These are phyloP conservation scores for Viridothelium virens DNA, from an alignment of 495 filamentous ascomycete species.

Conservation along the genomic window DNA sequence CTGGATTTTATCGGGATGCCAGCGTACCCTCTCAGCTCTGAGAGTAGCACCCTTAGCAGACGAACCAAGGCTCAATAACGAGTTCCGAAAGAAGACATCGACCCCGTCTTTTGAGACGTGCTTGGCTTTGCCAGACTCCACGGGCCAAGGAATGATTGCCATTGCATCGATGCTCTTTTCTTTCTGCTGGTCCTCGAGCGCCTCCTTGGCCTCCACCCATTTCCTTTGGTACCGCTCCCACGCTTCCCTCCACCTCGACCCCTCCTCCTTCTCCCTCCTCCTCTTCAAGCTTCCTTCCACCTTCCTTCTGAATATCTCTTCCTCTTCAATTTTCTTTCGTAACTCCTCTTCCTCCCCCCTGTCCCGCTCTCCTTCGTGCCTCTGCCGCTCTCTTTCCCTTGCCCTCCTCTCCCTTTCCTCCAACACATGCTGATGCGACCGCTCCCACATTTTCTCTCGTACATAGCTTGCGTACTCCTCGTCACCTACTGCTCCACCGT, in stretches of 20 bases:
- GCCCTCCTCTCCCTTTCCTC: constrained; percentile 56
- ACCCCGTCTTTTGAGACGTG: constrained; percentile 58
- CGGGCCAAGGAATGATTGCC: constrained; percentile 70
- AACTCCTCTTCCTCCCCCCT: constrained; percentile 39
- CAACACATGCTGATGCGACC: constrained; percentile 57
- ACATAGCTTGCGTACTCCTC: constrained; percentile 86
- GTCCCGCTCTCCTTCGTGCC: constrained; percentile 39
- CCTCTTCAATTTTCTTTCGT: constrained; percentile 35
- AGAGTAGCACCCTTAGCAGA: constrained; percentile 47
- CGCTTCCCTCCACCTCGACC: constrained; percentile 47
- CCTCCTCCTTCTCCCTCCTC: constrained; percentile 16
- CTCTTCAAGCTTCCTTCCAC: constrained; percentile 30
- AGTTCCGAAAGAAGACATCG: constrained; percentile 54
- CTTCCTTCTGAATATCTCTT: constrained; percentile 28
- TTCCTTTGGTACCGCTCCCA: constrained; percentile 42
- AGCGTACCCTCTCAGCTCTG: constrained; percentile 80
- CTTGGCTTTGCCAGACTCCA: constrained; percentile 50
- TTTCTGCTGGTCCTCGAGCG: constrained; percentile 16
- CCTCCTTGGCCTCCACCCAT: constrained; percentile 51
- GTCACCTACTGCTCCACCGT: constrained; percentile 56
- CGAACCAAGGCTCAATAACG: constrained; percentile 27
- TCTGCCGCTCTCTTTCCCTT: constrained; percentile 42
- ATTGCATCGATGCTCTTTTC: constrained; percentile 30
- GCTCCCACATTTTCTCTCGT: constrained; percentile 85
- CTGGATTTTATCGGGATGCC: constrained; percentile 98